Base-by-base conservation (phyloP, 2,329 filamentous ascomycete genomes). In the Rhexocercosporidium sp. region DNA sequence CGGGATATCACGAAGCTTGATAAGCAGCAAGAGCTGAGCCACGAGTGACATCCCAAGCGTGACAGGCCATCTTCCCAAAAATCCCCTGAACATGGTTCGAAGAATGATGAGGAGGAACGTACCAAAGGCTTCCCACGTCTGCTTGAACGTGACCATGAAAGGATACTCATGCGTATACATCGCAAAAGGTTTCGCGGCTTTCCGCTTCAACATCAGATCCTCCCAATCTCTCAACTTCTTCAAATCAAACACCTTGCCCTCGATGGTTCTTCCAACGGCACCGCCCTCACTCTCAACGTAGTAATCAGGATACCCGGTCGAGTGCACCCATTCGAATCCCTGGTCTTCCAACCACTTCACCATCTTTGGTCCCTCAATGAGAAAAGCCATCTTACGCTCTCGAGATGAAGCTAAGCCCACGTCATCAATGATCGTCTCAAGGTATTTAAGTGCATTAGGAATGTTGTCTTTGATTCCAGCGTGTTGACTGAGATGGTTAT, bases 351-450 rank as follows among this genome's bases (percentile, higher is more conserved):
- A 70, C 44, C 72, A 80, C 29, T 66, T 61, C 18, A 78, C 71
- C 76, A 80, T 77, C 63, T 69, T 49, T 0, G 78, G 77, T 0
- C 73, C 78, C 16, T 76, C 70, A 20, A 75, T 70, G 1, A 80
- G 64, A 64, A 76, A 80, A 1, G 77, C 76, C 16, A 64, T 34
- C 29, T 72, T 74, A 6, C 76, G 68, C 49, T 68, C 73, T 4
- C 25, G 41, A 11, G 76, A 75, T 3, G 77, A 78, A 0, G 72
- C 75, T 2, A 76, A 75, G 0, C 76, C 77, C 5, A 67, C 75
- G 46, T 78, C 73, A 9, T 70, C 74, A 54, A 78, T 70, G 25
- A 75, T 70, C 18, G 54, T 66, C 31, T 77, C 74, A 53, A 78
- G 57, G 67, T 79, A 79, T 31, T 64, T 68, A 11, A 76, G 59